Evolutionary conservation across 441 rosid species (phyloP), one percentile per base, ranked within the genome.

Genomic region (Bruguiera hainesii): DNA sequence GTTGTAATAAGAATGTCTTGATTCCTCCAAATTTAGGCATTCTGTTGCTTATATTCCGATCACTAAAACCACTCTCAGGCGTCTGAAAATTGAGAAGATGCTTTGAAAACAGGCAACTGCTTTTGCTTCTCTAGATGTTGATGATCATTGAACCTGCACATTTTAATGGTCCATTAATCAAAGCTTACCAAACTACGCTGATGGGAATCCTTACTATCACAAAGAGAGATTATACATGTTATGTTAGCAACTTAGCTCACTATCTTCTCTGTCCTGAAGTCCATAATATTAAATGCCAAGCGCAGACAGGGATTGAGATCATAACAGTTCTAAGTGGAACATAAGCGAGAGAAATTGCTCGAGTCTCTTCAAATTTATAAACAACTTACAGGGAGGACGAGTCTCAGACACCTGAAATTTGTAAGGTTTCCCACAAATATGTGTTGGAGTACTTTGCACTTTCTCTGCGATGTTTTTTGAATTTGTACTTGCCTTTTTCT

Each of bases 261-360:
- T 69, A 76, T 81, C 68, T 77, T 88, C 70, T 79, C 87, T 64
- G 79, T 83, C 56, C 79, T 81, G 60, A 78, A 77, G 68, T 81
- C 88, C 97, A 88, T 85, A 63, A 10, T 28, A 20, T 9, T 2
- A 4, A 7, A 8, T 42, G 55, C 61, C 65, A 63, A 28, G 25
- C 53, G 1, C 25, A 58, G 56, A 56, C 8, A 52, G n/a, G 53
- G 60, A 57, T 35, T 57, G 69, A n/a, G 26, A 66, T 11, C 9
- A 64, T 20, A 6, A 57, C 35, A 18, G 58, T 28, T 21, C 18
- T 19, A 31, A 31, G 0, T 23, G 20, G 35, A 46, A 39, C 31
- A 61, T 37, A 30, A 33, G 55, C 49, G 67, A 31, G 29, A 5
- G 8, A 37, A 37, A 7, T 7, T 33, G 1, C 26, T 26, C 26